Base-by-base conservation (phyloP, 192 early-diverging fungal genomes). In the Backusella westeae region DNA sequence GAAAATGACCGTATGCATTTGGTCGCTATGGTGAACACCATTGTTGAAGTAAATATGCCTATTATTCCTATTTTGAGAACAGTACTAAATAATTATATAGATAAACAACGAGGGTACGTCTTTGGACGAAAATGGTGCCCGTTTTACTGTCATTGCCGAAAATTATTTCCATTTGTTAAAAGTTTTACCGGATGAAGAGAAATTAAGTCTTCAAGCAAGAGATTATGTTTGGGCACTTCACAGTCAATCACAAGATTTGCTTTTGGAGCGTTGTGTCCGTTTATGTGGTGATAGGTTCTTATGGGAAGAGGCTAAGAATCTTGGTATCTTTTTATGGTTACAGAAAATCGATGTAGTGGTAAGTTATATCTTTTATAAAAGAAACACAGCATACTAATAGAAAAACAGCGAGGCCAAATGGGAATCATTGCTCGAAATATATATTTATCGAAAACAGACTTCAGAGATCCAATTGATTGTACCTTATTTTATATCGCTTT, bases 401-500 rank as follows among this genome's bases (percentile, higher is more conserved):
- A 42, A 41, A 7, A 41, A 72, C 67, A 89, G 84, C 82, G 87
- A 42, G 84, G 89, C 10, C 89, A 91, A 79, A 86, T 98, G 78
- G 95, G 96, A 75, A 82, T 87, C 38, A 93, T 99, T 78, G 98
- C 97, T 1, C 89, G 95, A 65, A 97, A 95, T 73, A 93, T 93
- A 21, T 98, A 95, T 86, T 87, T 87, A 71, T 78, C 79, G 19
- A 89, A 90, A 70, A 88, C 91, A 35, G 93, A 94, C 32, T 32
- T 68, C 4, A 91, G 92, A 71, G 92, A 99, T 80, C 96, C 97
- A 1, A 87, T 93, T 10, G 91, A 88, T 59, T 96, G 94, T 71
- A 87, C 94, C 0, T 81, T 99, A 67, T 98, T 95, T 71, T 99
- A 97, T 77, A 78, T 99, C 39, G 96, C 95, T 3, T 80, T 99